These are phyloP conservation scores for Coemansia biformis DNA, from an alignment of 192 early-diverging fungal genomes.

Conservation along the genomic window DNA sequence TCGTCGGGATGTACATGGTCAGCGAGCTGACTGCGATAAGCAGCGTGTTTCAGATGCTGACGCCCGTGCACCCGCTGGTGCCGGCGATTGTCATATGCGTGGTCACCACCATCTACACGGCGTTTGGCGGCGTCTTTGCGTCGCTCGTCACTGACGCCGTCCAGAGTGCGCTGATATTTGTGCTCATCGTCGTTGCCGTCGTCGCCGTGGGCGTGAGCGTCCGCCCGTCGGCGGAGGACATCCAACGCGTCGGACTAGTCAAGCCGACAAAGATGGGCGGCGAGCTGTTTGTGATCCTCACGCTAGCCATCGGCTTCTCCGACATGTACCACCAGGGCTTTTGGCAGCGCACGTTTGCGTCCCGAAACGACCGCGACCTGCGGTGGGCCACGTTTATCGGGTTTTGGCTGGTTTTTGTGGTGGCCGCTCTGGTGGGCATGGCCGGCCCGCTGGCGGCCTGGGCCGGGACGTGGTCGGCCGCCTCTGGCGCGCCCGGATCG, in stretches of 20 bases:
- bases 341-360: slow-evolving; percentile 73
- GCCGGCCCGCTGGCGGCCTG: slow-evolving; percentile 62
- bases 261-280: slow-evolving; percentile 62
- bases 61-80: slow-evolving; percentile 53
- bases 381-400: slow-evolving; percentile 54
- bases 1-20: slow-evolving; percentile 59
- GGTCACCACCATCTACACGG: slow-evolving; percentile 64
- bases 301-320: slow-evolving; percentile 57
- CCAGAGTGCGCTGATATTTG: slow-evolving; percentile 54
- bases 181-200: slow-evolving; percentile 51
- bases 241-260: slow-evolving; percentile 51
- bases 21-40: slow-evolving; percentile 65
- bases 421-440: slow-evolving; percentile 57
- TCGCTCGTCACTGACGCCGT: slow-evolving; percentile 62
- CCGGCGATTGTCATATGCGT: slow-evolving; percentile 58
- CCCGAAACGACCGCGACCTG: slow-evolving; percentile 58
- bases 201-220: slow-evolving; percentile 55
- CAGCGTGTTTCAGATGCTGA: slow-evolving; percentile 53
- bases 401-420: slow-evolving; percentile 52
- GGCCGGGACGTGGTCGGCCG: slow-evolving; percentile 55
- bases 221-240: slow-evolving; percentile 48
- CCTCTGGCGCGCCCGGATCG: slow-evolving; percentile 44
- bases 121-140: slow-evolving; percentile 63
- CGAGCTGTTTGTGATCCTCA: slow-evolving; percentile 59
- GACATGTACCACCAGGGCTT: slow-evolving; percentile 66